Conservation (phyloP, 2,329 filamentous ascomycete genomes). For the Pyrenophora teres region DNA sequence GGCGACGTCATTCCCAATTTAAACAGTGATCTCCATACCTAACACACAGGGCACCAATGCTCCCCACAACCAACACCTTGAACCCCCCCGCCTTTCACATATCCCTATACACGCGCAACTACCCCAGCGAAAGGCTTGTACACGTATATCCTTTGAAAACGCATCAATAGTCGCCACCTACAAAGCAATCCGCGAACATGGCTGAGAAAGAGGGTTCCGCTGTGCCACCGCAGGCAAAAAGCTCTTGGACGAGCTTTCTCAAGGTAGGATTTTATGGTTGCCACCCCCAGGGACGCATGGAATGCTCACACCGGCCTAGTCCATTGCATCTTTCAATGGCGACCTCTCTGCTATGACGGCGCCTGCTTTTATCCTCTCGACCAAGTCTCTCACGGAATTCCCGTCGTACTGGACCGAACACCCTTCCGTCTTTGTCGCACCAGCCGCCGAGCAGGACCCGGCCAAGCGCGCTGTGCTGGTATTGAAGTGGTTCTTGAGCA, state of each 20-base stretch:
- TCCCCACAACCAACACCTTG: conserved; percentile 1
- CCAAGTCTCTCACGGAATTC: conserved; percentile 61
- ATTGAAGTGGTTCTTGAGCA: conserved; percentile 95
- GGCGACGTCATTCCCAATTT: conserved; percentile 24
- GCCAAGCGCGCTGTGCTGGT: conserved; percentile 83
- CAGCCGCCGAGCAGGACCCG: conserved; percentile 76
- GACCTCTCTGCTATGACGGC: conserved; percentile 62
- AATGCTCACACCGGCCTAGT: conserved; percentile 41
- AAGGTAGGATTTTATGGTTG: conserved; percentile 44
- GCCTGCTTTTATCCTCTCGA: conserved; percentile 61
- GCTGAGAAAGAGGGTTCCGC: conserved; percentile 51
- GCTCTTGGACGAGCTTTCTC: conserved; percentile 56
- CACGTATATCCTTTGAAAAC: not conserved
- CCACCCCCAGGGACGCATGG: not conserved
- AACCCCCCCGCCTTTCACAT: conserved; percentile 6
- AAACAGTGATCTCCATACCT: conserved; percentile 19
- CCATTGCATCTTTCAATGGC: conserved; percentile 60
- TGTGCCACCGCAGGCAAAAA: conserved; percentile 53
- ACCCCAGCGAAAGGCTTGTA: not conserved
- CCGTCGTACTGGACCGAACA: conserved; percentile 63
- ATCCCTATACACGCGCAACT: conserved; percentile 6
- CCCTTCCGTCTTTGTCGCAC: conserved; percentile 74
- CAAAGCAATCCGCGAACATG: conserved; percentile 18
- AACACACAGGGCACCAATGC: conserved; percentile 10
- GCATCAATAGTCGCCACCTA: not conserved